Evolutionary conservation across 2,329 filamentous ascomycete species (phyloP), one percentile per base, ranked within the genome.

Genomic region (Phaeosphaeriaceae sp.): DNA sequence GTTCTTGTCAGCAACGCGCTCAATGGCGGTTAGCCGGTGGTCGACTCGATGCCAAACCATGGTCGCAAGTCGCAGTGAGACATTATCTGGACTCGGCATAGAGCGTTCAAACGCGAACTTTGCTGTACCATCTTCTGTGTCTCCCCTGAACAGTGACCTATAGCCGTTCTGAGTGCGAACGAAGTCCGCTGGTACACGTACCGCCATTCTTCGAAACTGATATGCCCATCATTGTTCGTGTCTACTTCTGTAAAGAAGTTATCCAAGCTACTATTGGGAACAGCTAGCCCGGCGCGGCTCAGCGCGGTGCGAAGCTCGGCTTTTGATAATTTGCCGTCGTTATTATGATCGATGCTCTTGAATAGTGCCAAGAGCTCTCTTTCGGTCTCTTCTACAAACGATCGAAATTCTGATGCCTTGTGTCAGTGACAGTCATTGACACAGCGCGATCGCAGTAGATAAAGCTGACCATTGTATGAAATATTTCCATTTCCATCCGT

Each of bases 181-280:
- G 7, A 7, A 8, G 28, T 2, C 17, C 17, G 12, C 37, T 30
- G 17, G 38, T 30, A 35, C 23, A 59, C 87, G 76, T 85, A 97
- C 93, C 93, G 87, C 94, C 94, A 97, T 81, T 99, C 94, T 60
- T 91, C 87, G 75, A 96, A 97, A 55, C 83, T 92, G 62, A 97
- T 96, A 56, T 80, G 79, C 2, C 92, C 92, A 72, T 99, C 92
- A 61, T 87, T 84, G 76, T 99, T 93, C 68, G 84, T 82, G 72
- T 99, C 94, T 64, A 99, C 88, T 70, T 96, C 88, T 57, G 83
- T 78, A 70, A 99, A 97, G 77, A 99, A 97, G 55, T 86, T 83
- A 56, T 90, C 84, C 37, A 99, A 78, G 67, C 91, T 89, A 46
- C 86, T 83, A 60, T 81, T 86, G 17, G 92, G 88, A 11, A 97